Conservation (phyloP, 2,329 filamentous ascomycete species). For the Thielaviopsis punctulata region DNA sequence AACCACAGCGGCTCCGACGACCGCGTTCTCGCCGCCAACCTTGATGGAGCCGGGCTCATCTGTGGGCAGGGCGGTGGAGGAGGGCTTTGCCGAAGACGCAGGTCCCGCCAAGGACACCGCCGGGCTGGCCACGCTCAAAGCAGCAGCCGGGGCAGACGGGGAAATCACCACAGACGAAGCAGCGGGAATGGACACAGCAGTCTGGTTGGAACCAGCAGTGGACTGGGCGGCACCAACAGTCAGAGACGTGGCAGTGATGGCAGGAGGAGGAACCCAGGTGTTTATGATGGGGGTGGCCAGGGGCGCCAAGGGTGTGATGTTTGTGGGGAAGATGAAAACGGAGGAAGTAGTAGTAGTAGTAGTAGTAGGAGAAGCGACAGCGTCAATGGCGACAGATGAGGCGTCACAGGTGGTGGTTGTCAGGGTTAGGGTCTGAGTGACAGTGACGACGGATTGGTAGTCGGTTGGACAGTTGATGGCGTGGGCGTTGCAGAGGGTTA, state of each 20-base stretch:
- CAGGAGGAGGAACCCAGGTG: conserved; percentile 4
- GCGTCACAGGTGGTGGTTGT: conserved; percentile 3
- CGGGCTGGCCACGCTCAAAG: too few species aligned
- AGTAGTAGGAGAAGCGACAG: background rate
- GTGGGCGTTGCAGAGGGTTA: conserved; percentile 22
- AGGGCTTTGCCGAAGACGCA: too few species aligned
- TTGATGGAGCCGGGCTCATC: background rate
- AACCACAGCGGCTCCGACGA: background rate
- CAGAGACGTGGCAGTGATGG: background rate
- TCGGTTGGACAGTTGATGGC: conserved; percentile 24
- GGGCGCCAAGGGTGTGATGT: background rate
- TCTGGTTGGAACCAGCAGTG: background rate
- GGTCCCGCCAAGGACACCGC: too few species aligned
- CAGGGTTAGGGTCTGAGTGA: conserved; percentile 13
- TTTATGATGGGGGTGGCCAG: conserved; percentile 9
- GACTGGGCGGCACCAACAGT: background rate
- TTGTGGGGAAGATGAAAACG: conserved; percentile 8
- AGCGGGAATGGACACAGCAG: background rate
- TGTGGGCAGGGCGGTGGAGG: too few species aligned
- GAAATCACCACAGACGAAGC: background rate
- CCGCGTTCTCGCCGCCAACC: background rate
- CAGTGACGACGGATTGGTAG: conserved; percentile 19
- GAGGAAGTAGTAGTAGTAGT: background rate
- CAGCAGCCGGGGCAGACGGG: too few species aligned
- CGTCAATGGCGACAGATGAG: background rate